Evolutionary conservation across 169 alveolate species (phyloP).

Genomic region (Eimeria acervulina): DNA sequence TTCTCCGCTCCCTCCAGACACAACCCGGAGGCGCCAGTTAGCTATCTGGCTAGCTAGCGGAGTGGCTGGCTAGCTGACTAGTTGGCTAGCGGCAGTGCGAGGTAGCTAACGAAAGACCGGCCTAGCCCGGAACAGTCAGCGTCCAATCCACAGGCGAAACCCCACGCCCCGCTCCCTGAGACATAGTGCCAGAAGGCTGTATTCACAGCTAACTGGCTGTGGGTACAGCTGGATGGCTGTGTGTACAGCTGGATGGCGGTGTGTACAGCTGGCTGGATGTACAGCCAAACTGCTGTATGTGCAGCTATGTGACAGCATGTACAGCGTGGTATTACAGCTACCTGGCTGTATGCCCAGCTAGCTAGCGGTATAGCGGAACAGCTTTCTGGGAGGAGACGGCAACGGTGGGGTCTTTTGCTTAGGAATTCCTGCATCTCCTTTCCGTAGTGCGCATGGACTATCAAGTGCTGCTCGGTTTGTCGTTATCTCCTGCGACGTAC

Average conservation of each 20-base stretch:
- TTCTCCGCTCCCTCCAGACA: background rate
- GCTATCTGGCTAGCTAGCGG: background rate
- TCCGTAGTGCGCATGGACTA: background rate
- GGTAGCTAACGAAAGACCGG: background rate
- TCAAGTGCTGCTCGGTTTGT: background rate
- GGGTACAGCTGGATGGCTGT: background rate
- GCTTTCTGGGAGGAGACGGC: background rate
- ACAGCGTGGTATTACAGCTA: conserved; percentile 9
- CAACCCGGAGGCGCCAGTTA: background rate
- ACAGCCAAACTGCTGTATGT: background rate
- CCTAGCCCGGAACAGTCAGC: background rate
- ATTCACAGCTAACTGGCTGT: background rate
- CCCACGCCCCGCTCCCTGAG: background rate
- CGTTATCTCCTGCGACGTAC: too few relatives aligned
- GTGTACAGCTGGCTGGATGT: background rate
- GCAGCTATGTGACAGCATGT: background rate
- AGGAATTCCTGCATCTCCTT: background rate
- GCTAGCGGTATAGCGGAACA: background rate
- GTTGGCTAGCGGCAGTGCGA: background rate
- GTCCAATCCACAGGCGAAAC: background rate
- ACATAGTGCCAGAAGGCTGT: too few relatives aligned
- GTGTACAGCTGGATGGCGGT: background rate
- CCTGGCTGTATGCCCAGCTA: background rate
- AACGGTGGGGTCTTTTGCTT: background rate
- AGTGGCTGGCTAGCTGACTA: conserved; percentile 1